Evolutionary conservation across 441 rosid species (phyloP), one percentile per base, ranked within the genome.

Genomic region (Bruguiera hainesii): DNA sequence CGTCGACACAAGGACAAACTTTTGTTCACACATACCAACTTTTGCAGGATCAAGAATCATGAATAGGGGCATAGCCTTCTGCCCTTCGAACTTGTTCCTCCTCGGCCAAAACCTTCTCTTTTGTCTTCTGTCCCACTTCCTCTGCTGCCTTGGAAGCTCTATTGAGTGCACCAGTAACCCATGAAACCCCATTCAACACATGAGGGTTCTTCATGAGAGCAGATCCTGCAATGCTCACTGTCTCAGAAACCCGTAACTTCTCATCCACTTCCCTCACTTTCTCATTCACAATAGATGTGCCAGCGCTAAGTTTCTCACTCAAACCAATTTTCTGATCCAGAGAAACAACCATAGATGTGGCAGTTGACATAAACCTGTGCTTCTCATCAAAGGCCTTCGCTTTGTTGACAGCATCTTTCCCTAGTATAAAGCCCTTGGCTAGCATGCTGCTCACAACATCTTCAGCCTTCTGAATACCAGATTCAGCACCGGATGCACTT

Each of bases 221-320:
- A 4, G 94, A 86, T 48, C 98, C 91, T 4, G 91, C 94, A 72
- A 46, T 86, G 71, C 79, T 85, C 29, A 88, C 87, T 6, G 78
- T 83, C 78, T 89, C 95, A 0, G 89, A 84, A 65, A 91, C 96
- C 73, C 84, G 96, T 75, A 86, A 88, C 66, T 88, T 91, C 68
- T 85, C 81, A 75, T 91, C 98, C 69, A 91, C 90, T 80, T 89
- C 93, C 71, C 73, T 79, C 60, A 88, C 86, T 75, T 88, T 91
- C 63, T 75, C 90, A 31, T 79, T 70, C 50, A 88, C 89, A 19
- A 80, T 74, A 10, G 81, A 37, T 21, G 94, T 86, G 33, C 96
- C 85, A 2, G 83, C 86, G 55, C 73, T 85, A 56, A 88, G 73
- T 65, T 86, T 91, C 72, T 89, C 91, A 0, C 81, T 89, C 29